Evolutionary conservation across 805 yeast genomes (phyloP).

Genomic region (Kurtzmaniella fragi): DNA sequence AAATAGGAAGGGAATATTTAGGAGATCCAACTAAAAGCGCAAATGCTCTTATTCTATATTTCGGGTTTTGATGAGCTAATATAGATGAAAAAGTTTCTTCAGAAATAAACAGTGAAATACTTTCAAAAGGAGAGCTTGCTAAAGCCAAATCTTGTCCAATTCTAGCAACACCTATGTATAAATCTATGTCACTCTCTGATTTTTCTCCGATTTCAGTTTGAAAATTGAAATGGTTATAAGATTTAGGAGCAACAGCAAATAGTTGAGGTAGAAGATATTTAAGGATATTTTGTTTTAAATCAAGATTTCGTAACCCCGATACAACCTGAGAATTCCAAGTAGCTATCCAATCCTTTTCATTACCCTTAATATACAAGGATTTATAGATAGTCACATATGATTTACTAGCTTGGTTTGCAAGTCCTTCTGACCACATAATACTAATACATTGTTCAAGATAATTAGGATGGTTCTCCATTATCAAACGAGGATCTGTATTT

Average conservation of each 20-base stretch:
- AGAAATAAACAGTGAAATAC: background rate
- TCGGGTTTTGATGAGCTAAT: conserved; percentile 41
- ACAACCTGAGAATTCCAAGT: conserved; percentile 46
- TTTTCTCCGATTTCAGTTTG: conserved; percentile 21
- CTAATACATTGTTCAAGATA: conserved; percentile 46
- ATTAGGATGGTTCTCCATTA: conserved; percentile 40
- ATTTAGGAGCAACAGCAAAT: conserved; percentile 46
- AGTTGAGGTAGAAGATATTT: conserved; percentile 59
- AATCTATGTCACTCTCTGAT: conserved; percentile 22
- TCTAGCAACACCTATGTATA: conserved; percentile 51
- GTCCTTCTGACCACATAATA: conserved; percentile 50
- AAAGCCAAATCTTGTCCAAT: conserved; percentile 61
- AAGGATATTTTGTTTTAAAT: conserved; percentile 44
- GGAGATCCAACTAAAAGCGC: conserved; percentile 58
- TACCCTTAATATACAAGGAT: conserved; percentile 16
- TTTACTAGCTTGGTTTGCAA: conserved; percentile 67
- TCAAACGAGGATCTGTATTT: conserved; percentile 37
- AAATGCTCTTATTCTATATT: conserved; percentile 49
- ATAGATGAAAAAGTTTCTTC: conserved; percentile 20
- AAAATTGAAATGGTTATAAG: conserved; percentile 34
- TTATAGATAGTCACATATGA: conserved; percentile 35
- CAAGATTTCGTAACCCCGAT: conserved; percentile 23
- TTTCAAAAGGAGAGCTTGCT: conserved; percentile 44
- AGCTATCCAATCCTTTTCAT: conserved; percentile 41
- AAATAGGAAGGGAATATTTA: conserved; percentile 56